A percentile compares a stretch with the other conserved stretches of the same genome.
Evolutionary conservation across 2,329 filamentous ascomycete genomes (phyloP).

Genomic region (Aspergillus udagawae): DNA sequence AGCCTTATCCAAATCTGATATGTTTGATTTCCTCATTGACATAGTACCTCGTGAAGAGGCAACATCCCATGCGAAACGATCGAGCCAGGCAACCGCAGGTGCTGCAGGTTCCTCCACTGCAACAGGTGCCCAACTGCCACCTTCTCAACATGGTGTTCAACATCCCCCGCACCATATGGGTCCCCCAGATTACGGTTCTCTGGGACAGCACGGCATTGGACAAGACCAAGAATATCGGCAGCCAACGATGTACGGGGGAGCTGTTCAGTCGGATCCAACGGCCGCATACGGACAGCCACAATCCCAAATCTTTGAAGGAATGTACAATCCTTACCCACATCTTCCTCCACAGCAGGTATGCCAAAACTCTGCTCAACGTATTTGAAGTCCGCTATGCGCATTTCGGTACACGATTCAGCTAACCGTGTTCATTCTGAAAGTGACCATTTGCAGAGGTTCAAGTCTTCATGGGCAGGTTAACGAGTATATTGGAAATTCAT

Average conservation of each 20-base stretch:
- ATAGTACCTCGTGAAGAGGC: slow-evolving; percentile 97
- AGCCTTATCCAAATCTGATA: slow-evolving; percentile 93
- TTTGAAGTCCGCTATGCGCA: neutral
- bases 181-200: slow-evolving; percentile 55
- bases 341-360: slow-evolving; percentile 81
- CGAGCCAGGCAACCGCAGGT: slow-evolving; percentile 46
- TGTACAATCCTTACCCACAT: slow-evolving; percentile 72
- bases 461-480: neutral
- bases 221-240: slow-evolving; percentile 77
- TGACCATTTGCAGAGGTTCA: neutral
- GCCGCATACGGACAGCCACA: slow-evolving; percentile 73
- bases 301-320: slow-evolving; percentile 73
- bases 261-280: slow-evolving; percentile 69
- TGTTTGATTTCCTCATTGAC: slow-evolving; percentile 99
- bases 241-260: slow-evolving; percentile 74
- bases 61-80: slow-evolving; percentile 75
- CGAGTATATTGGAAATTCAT: neutral
- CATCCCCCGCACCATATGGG: slow-evolving; percentile 54
- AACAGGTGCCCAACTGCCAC: slow-evolving; percentile 36
- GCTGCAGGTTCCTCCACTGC: slow-evolving; percentile 46
- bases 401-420: neutral
- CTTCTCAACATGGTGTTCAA: slow-evolving; percentile 46
- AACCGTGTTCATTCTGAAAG: neutral
- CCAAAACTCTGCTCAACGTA: slow-evolving; percentile 3
- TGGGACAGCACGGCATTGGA: slow-evolving; percentile 60